Evolutionary conservation across 768 basidiomycete species (phyloP), one percentile per base, ranked within the genome.

Genomic region (Boletellus emodensis): DNA sequence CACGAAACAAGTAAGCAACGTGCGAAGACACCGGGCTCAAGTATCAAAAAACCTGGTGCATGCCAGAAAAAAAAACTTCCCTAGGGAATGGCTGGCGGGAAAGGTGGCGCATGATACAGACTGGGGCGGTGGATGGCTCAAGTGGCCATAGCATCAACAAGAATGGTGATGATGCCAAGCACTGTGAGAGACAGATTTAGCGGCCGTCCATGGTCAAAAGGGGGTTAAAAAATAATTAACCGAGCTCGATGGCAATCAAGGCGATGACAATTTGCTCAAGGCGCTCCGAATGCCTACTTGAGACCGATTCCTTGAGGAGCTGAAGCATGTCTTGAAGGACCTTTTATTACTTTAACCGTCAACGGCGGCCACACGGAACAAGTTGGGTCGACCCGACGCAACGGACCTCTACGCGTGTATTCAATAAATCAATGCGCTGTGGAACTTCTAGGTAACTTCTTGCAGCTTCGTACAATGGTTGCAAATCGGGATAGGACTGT

Each of bases 311-410:
- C 69, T 97, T 97, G 46, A 97, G 73, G 45, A 97, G 79, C 63
- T 93, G 87, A 11, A 97, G 81, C 90, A 97, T 95, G 67, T 97
- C 94, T 76, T 97, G 94, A 33, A 97, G 71, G 44, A 97, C 90
- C 90, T 94, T 57, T 33, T 40, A 9, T 22, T 33, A 24, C 20
- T 35, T 39, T 36, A 5, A 13, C 30, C 6, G 40, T 56, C 39
- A 63, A 39, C 42, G 17, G 36, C 40, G 5, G 40, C 8, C 44
- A 39, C 28, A 42, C 40, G 20, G 38, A 33, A 7, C 35, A 17
- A n/a, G 22, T 26, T 26, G 38, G 37, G 20, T 11, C 32, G 44
- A 51, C 37, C 52, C 52, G 54, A 41, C n/a, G 47, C 36, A 34
- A 64, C 77, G 48, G 55, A 87, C 92, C 75, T 93, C 94, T 33